Evolutionary conservation across 1,284 basidiomycete genomes (phyloP).

Genomic region (Moesziomyces aphidis): DNA sequence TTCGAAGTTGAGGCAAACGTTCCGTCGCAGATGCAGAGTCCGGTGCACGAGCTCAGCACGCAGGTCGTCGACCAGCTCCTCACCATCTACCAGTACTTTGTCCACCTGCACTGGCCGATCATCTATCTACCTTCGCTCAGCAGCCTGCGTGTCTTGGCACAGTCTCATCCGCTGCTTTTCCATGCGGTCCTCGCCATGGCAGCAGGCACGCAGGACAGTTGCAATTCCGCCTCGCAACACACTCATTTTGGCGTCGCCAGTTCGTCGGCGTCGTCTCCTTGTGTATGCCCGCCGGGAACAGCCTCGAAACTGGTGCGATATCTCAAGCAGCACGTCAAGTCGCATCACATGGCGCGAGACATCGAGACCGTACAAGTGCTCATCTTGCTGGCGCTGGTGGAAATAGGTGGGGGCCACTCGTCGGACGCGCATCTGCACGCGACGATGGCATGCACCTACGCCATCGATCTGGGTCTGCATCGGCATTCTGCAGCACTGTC

Average conservation of each 20-base stretch:
- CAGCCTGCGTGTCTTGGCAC: slow-evolving; percentile 4
- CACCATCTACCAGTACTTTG: slow-evolving; percentile 17
- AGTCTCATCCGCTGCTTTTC: slow-evolving; percentile 17
- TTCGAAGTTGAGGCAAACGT: background rate
- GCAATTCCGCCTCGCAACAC: background rate
- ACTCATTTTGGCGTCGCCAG: background rate
- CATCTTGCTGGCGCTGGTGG: slow-evolving; percentile 6
- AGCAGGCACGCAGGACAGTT: slow-evolving; percentile 13
- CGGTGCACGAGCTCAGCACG: background rate
- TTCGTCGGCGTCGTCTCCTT: background rate
- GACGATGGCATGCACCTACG: slow-evolving; percentile 4
- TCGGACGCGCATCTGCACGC: slow-evolving; percentile 7
- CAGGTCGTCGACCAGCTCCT: slow-evolving; percentile 12
- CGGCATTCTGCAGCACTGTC: background rate
- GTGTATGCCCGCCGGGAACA: slow-evolving; percentile 9
- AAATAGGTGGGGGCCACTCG: slow-evolving; percentile 7
- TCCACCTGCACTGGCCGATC: slow-evolving; percentile 33
- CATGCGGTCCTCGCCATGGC: slow-evolving; percentile 17
- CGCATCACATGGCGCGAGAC: background rate
- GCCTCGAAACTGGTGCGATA: slow-evolving; percentile 8
- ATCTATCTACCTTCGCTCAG: slow-evolving; percentile 22
- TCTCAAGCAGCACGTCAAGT: slow-evolving; percentile 3
- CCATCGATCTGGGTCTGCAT: slow-evolving; percentile 12
- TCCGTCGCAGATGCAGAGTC: background rate
- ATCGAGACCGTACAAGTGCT: slow-evolving; percentile 11